These are phyloP conservation scores for Talaromyces trachyspermus DNA, from an alignment of 495 filamentous ascomycete species.

Conservation along the genomic window DNA sequence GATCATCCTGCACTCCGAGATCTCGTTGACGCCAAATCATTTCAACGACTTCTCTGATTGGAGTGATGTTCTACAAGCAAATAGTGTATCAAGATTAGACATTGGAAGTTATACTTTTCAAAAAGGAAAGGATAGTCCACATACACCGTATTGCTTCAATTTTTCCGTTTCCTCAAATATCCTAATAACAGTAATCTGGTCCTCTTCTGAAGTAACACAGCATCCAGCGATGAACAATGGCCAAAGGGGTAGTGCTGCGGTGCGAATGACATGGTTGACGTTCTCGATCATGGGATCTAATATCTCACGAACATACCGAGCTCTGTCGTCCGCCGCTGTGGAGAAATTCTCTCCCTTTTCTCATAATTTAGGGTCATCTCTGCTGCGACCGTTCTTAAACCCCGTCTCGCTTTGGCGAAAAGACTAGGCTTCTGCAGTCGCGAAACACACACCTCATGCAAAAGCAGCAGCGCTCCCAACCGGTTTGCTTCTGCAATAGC, in stretches of 20 bases:
- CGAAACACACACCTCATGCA: constrained; percentile 16
- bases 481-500: constrained; percentile 21
- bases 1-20: constrained; percentile 17
- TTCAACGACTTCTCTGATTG: constrained; percentile 22
- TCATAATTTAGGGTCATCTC: not conserved
- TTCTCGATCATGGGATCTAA: constrained; percentile 8
- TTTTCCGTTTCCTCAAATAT: constrained; percentile 14
- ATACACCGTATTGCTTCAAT: constrained; percentile 2
- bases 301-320: constrained; percentile 10
- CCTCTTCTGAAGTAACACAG: constrained; percentile 16
- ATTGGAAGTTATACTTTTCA: not conserved
- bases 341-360: not conserved
- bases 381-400: not conserved
- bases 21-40: constrained; percentile 20
- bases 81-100: no score
- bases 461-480: constrained; percentile 16
- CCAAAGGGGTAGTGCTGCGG: constrained; percentile 19
- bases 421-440: constrained; percentile 1
- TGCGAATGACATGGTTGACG: constrained; percentile 15
- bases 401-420: no score
- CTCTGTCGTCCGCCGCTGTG: constrained; percentile 3
- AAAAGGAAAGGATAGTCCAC: not conserved
- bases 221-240: constrained; percentile 21
- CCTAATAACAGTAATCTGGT: constrained; percentile 14
- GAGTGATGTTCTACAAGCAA: constrained; percentile 23